Percentiles rank a stretch among this genome's conserved stretches.
Conservation (phyloP, 176 grass and related monocot genomes). For the Musa schizocarpa region DNA sequence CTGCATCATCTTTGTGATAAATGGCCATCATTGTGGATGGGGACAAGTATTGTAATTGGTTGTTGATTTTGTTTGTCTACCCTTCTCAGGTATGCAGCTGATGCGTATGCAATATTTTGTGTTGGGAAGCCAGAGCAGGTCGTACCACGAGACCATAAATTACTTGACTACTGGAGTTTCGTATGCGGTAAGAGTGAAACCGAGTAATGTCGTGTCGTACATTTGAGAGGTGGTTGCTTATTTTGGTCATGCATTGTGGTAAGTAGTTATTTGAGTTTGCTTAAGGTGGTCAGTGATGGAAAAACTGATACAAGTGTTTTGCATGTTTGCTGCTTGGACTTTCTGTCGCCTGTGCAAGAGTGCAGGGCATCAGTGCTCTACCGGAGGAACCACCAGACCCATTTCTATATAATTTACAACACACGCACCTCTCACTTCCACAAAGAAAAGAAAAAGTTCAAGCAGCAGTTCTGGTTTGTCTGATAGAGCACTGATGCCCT, state of each 20-base stretch:
- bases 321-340: no score
- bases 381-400: no score
- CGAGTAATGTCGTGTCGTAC: not conserved
- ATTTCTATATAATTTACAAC: no score
- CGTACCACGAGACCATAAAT: slow-evolving; percentile 55
- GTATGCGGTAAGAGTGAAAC: slow-evolving; percentile 18
- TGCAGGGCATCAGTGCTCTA: no score
- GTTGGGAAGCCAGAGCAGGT: slow-evolving; percentile 45
- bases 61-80: not conserved
- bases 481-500: no score
- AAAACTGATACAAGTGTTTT: not conserved
- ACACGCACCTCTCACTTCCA: no score
- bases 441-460: no score
- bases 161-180: slow-evolving; percentile 60
- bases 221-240: not conserved
- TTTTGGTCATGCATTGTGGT: not conserved
- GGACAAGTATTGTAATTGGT: not conserved
- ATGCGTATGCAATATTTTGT: slow-evolving; percentile 84
- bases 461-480: no score
- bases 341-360: no score
- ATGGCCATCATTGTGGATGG: no score
- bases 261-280: not conserved
- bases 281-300: not conserved
- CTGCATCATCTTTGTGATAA: not conserved
- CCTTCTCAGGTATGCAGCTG: slow-evolving; percentile 57